Conservation (phyloP, 176 grass and related monocot genomes). For the Cenchrus fungigraminus region DNA sequence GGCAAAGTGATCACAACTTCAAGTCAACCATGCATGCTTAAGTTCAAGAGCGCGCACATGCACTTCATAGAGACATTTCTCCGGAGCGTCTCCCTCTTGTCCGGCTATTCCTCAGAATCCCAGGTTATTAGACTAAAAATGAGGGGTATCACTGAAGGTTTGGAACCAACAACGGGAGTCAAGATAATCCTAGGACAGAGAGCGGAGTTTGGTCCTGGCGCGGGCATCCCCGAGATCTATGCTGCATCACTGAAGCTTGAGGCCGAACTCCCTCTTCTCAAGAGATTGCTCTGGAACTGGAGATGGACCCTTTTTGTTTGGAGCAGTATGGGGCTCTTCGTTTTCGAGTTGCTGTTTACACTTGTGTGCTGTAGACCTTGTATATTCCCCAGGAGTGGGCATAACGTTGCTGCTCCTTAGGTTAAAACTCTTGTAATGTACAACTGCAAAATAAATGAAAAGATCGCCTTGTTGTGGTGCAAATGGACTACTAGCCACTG, state of each 20-base stretch:
- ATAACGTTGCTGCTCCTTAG: slow-evolving; percentile 37
- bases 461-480: not conserved
- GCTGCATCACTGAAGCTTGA: slow-evolving; percentile 64
- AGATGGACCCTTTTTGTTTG: slow-evolving; percentile 95
- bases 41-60: slow-evolving; percentile 91
- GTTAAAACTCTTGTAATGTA: slow-evolving; percentile 34
- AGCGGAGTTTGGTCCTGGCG: slow-evolving; percentile 65
- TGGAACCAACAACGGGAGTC: slow-evolving; percentile 62
- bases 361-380: slow-evolving; percentile 76
- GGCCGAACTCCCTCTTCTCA: slow-evolving; percentile 77
- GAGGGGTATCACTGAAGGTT: slow-evolving; percentile 60
- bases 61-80: slow-evolving; percentile 86
- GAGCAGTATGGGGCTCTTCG: slow-evolving; percentile 72
- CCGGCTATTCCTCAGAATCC: slow-evolving; percentile 82
- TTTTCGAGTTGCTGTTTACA: slow-evolving; percentile 60
- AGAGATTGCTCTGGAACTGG: slow-evolving; percentile 81
- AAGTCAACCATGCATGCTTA: slow-evolving; percentile 88
- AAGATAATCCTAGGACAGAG: slow-evolving; percentile 79
- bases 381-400: slow-evolving; percentile 62
- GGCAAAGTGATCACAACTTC: slow-evolving; percentile 57
- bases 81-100: slow-evolving; percentile 62
- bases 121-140: slow-evolving; percentile 79
- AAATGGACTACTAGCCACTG: not conserved
- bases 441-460: slow-evolving; percentile 44
- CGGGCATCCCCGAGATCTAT: slow-evolving; percentile 86